Base-by-base conservation (phyloP, 768 basidiomycete genomes). In the Mycena indigotica region DNA sequence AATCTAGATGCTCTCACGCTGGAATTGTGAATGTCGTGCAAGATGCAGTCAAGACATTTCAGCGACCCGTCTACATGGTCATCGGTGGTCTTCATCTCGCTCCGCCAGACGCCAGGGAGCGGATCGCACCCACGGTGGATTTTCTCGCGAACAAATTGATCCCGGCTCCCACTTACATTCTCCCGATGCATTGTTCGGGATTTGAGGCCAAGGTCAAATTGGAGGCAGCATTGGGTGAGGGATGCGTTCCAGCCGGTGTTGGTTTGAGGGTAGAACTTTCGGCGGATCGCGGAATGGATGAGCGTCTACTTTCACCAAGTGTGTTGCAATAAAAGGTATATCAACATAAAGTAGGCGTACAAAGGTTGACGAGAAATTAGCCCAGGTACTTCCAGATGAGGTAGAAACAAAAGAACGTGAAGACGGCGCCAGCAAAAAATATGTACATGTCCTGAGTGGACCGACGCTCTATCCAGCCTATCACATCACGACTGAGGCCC, bases 371-470 rank as follows among this genome's bases (percentile, higher is more conserved):
- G n/a, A n/a, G n/a, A n/a, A n/a, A n/a, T n/a, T 68, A 84, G 56
- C 90, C 96, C 46, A 98, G 75, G 71, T 94, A 98, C 65, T 84
- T 84, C 89, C 93, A 92, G 65, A 98, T 98, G 63, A 93, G 72
- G 75, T 84, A 95, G 77, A 98, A 98, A 73, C 89, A 93, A 73
- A 97, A 79, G 70, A 98, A 89, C 10, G 96, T 98, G 70, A 93
- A 83, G 23, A 89, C 73, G 1, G 89, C 89, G 2, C 96, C 96
- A 2, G 75, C 88, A 46, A 91, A 70, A 74, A 99, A 95, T 61
- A 99, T 95, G 63, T 93, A 95, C 79, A 89, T 93, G 69, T 99
- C 96, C 70, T 96, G 95, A 40, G 89, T 94, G 69, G 95, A 96
- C 70, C 10, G 40, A 29, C 87, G 83, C 69, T 99, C 97, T 63